Percentiles rank a stretch among this genome's conserved stretches.
Conservation (phyloP, 139 green algal species). For the Chlamydomonas incerta region DNA sequence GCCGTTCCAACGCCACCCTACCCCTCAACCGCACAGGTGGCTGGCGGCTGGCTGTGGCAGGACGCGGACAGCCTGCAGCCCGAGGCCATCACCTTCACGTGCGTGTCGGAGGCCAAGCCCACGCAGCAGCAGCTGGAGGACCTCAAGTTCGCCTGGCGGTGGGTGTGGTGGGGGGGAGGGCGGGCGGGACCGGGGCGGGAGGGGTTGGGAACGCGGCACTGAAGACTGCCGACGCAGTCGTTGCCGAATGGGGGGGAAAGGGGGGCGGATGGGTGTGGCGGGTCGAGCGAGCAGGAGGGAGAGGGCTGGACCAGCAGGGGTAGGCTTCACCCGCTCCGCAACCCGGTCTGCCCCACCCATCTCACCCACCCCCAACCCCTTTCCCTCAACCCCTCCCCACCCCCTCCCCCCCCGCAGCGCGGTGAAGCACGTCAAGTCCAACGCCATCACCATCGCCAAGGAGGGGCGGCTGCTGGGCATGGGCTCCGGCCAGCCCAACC, state of each 20-base stretch:
- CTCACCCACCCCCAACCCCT: too few relatives aligned
- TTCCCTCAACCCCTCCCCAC: not conserved
- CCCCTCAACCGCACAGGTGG: slow-evolving; percentile 46
- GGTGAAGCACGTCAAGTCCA: slow-evolving; percentile 99
- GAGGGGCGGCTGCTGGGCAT: slow-evolving; percentile 94
- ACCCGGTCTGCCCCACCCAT: too few relatives aligned
- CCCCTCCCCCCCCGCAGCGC: not conserved
- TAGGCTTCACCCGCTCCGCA: too few relatives aligned
- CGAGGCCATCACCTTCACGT: slow-evolving; percentile 86
- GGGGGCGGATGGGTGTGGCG: too few relatives aligned
- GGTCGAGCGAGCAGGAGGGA: too few relatives aligned
- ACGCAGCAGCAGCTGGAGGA: slow-evolving; percentile 92
- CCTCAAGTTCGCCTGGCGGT: slow-evolving; percentile 95
- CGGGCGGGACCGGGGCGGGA: not conserved
- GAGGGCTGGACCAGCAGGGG: too few relatives aligned
- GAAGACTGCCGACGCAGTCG: too few relatives aligned
- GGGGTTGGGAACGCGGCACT: not conserved
- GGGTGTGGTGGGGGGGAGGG: not conserved
- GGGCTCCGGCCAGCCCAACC: slow-evolving; percentile 98
- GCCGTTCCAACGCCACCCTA: too few relatives aligned
- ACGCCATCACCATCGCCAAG: slow-evolving; percentile 99
- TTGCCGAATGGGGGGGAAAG: too few relatives aligned
- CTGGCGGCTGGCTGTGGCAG: slow-evolving; percentile 89
- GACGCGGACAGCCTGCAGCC: slow-evolving; percentile 85
- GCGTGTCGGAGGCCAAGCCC: slow-evolving; percentile 88